Evolutionary conservation across 306 rosid species (phyloP), one percentile per base, ranked within the genome.

Genomic region (Amphicarpaea edgeworthii): DNA sequence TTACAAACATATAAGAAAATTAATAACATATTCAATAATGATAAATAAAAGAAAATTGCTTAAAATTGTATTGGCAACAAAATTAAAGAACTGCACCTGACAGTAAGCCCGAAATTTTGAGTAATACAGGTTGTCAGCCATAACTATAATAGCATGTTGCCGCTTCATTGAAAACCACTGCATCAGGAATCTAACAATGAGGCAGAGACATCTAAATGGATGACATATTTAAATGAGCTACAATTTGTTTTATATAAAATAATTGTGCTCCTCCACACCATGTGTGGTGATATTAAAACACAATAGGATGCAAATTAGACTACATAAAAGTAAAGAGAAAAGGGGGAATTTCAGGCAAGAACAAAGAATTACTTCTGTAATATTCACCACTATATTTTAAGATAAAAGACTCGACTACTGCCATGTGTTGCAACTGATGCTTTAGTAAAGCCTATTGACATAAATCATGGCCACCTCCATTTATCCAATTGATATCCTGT

Each of bases 111-210:
- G 86, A 77, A 96, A 96, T 76, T 93, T 93, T 3, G 97, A 76
- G 88, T 96, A 93, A 85, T 93, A 96, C 47, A 96, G 85, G 76
- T 68, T 34, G 72, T 96, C 98, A 10, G 98, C 98, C 87, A 89
- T 71, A 53, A 84, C 83, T 23, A 90, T 75, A 77, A 90, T 80
- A 69, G 99, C 99, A 78, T 96, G 99, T 80, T 85, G 91, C 69
- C 99, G 92, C 83, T 90, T 92, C 89, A 96, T 37, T 12, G 99
- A 84, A 81, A 93, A 96, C 97, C 97, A 96, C 99, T 93, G 93
- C 82, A 87, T 53, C 76, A 51, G 49, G 45, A 79, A 76, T 26
- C 55, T 72, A 61, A 76, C 17, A 75, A 30, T 49, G 41, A 73
- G 47, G 53, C 42, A 61, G 12, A 19, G 30, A 21, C 40, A 63